Base-by-base conservation (phyloP, 208 protist species). In the Trypanosoma cruzi region DNA sequence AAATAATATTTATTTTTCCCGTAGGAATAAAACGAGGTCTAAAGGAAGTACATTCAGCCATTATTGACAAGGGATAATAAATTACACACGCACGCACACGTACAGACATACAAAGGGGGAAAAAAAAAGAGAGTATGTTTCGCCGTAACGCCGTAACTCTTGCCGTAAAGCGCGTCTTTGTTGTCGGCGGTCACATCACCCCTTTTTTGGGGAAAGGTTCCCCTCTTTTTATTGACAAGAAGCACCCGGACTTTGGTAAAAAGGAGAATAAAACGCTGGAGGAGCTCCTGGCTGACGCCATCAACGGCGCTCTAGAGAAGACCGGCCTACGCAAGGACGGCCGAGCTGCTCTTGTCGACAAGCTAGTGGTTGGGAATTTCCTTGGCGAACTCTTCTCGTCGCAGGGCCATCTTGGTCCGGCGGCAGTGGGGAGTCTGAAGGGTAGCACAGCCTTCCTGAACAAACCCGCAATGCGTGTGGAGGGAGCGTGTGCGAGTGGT, bases 401-500 rank as follows among this genome's bases (percentile, higher is more conserved):
- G 37, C 94, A 97, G 76, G 94, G 91, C 28, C 94, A 97, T 69
- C 77, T 97, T 26, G 94, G 94, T 44, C 46, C 94, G 6, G 86
- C 84, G 13, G 81, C 80, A 26, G 79, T 93, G 34, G 89, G 86
- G 56, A 81, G 75, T 59, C 65, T 90, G 50, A 56, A 28, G 50
- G 68, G 52, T 11, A 65, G 48, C 58, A 80, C 44, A 37, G 59
- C 34, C 68, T 78, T 94, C 24, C 40, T 89, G 54, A 85, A 79
- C 77, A 93, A 91, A 66, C 90, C 90, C 0, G 71, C 90, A 20
- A 58, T 90, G 69, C 88, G 94, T 28, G 90, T 96, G 22, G 94
- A 97, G 75, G 94, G 86, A 32, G 94, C 94, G 31, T 97, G 94
- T 71, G 94, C 94, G 18, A 96, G 90, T 20, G 94, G 94, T 24